These are phyloP conservation scores for Leptosphaerulina australis DNA, from an alignment of 2,329 filamentous ascomycete genomes.

Conservation along the genomic window DNA sequence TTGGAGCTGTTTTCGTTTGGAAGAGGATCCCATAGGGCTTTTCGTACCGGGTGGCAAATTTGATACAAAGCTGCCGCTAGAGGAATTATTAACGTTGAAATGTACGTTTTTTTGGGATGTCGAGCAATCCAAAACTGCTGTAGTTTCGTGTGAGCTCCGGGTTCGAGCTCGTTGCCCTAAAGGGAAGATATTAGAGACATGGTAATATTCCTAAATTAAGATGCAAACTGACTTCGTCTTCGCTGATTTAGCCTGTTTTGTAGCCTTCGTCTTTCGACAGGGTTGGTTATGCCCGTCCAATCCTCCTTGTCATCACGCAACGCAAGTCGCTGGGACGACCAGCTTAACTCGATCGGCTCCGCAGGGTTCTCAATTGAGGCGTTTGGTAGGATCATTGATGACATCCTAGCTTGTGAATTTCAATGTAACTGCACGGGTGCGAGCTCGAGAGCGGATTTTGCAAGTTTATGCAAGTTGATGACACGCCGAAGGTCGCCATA, in stretches of 20 bases:
- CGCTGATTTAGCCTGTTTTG: constrained; percentile 31
- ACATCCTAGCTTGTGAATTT: background rate
- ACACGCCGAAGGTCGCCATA: background rate
- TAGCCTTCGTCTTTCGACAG: constrained; percentile 22
- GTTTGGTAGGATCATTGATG: background rate
- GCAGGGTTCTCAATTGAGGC: background rate
- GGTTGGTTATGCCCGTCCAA: constrained; percentile 27
- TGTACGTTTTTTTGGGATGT: background rate
- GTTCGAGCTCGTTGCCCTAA: background rate
- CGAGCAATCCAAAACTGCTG: background rate
- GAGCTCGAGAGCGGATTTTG: constrained; percentile 4
- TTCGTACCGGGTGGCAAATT: background rate
- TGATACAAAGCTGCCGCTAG: background rate
- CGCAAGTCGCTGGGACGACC: constrained; percentile 20
- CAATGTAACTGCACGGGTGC: background rate
- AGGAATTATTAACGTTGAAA: too few species aligned
- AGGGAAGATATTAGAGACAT: too few species aligned
- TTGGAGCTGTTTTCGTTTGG: background rate
- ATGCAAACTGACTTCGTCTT: constrained; percentile 20
- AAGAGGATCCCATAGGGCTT: too few species aligned
- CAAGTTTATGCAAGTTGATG: constrained; percentile 11
- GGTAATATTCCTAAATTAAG: too few species aligned
- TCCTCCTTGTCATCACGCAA: constrained; percentile 21
- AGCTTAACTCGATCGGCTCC: constrained; percentile 12
- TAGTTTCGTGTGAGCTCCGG: background rate